phyloP scores from a whole-genome alignment of 208 protist genomes.

The Trypanosoma brucei region DNA sequence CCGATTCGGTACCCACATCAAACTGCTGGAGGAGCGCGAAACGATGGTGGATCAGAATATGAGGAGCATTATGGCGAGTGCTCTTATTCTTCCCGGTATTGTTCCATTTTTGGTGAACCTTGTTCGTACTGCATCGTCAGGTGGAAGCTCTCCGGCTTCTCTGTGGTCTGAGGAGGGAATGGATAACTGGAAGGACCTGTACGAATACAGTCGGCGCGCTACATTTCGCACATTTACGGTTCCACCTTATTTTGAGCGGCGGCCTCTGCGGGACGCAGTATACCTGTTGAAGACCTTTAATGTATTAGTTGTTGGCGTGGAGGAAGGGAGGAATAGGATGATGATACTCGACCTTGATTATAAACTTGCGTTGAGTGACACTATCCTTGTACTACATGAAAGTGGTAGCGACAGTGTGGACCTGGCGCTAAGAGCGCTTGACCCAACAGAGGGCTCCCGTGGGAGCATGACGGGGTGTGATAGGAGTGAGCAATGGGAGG shows the following conservation, averaged over 20 bases:
- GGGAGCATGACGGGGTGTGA: not conserved
- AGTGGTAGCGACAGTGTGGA: constrained; percentile 43
- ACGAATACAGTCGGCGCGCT: constrained; percentile 78
- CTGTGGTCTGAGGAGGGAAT: constrained; percentile 52
- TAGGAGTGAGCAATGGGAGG: not conserved
- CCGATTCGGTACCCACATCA: constrained; percentile 72
- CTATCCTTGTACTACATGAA: constrained; percentile 67
- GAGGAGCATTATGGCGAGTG: constrained; percentile 77
- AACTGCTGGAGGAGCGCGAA: constrained; percentile 54
- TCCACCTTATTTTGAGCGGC: constrained; percentile 51
- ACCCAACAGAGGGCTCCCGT: not conserved
- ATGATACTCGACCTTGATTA: constrained; percentile 71
- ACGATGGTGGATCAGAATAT: constrained; percentile 77
- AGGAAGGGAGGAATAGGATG: constrained; percentile 40
- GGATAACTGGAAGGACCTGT: constrained; percentile 71
- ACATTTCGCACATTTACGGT: constrained; percentile 61
- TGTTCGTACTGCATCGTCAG: constrained; percentile 58
- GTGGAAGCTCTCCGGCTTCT: constrained; percentile 38
- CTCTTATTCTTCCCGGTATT: constrained; percentile 76
- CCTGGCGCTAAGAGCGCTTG: constrained; percentile 42
- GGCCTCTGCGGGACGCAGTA: constrained; percentile 36
- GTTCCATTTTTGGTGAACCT: constrained; percentile 85
- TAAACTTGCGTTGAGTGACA: constrained; percentile 43
- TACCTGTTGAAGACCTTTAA: constrained; percentile 52
- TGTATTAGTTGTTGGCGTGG: constrained; percentile 71